These are phyloP conservation scores for Porpolomopsis calyptriformis DNA, from an alignment of 768 basidiomycete genomes.

Conservation along the genomic window DNA sequence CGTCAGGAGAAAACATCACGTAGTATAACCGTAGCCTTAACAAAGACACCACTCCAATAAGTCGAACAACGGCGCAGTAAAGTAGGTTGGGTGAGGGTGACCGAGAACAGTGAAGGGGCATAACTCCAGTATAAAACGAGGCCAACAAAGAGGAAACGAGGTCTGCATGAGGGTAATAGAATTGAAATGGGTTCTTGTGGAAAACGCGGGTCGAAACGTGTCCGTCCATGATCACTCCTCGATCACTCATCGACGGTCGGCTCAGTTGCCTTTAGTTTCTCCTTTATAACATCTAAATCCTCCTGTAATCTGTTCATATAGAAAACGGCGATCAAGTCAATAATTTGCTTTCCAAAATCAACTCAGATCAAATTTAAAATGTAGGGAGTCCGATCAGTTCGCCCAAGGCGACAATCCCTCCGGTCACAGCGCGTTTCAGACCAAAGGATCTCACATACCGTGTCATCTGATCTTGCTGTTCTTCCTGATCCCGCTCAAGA, in stretches of 20 bases:
- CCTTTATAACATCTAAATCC: slow-evolving; percentile 43
- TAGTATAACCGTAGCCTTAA: neutral
- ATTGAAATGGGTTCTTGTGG: slow-evolving; percentile 8
- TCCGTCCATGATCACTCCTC: slow-evolving; percentile 4
- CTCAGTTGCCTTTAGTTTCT: slow-evolving; percentile 29
- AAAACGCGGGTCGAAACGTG: slow-evolving; percentile 7
- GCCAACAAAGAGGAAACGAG: neutral
- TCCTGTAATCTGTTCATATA: slow-evolving; percentile 50
- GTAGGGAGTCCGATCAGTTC: slow-evolving; percentile 38
- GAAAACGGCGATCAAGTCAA: slow-evolving; percentile 22
- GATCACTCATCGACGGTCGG: slow-evolving; percentile 14
- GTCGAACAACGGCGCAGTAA: neutral
- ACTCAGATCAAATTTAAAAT: slow-evolving; percentile 38
- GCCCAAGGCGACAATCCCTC: slow-evolving; percentile 41
- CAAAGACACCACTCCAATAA: neutral
- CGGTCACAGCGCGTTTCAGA: slow-evolving; percentile 46
- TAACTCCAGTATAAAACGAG: neutral
- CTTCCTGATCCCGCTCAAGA: slow-evolving; percentile 71
- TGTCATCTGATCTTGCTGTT: slow-evolving; percentile 61
- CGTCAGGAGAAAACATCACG: neutral
- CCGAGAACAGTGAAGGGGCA: neutral
- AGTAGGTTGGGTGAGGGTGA: neutral
- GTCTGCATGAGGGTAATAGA: slow-evolving; percentile 6
- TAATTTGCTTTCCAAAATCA: slow-evolving; percentile 23
- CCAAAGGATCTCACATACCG: slow-evolving; percentile 63